phyloP scores from a whole-genome alignment of 345 rosid genomes.

The Ceriops decandra region DNA sequence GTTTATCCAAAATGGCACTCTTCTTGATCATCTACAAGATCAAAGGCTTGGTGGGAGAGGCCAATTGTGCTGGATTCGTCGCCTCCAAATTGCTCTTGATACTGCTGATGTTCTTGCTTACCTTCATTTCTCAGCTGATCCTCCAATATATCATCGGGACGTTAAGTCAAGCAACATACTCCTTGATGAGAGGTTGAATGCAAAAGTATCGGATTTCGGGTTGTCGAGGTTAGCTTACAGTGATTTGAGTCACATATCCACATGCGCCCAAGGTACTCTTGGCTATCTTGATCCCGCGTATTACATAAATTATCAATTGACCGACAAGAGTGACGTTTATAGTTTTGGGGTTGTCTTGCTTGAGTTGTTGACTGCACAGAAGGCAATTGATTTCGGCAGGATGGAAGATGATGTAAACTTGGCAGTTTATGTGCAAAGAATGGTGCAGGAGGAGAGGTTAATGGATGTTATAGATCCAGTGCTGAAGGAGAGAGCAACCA shows the following conservation, averaged over 20 bases:
- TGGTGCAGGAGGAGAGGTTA: constrained; percentile 39
- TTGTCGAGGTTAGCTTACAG: constrained; percentile 41
- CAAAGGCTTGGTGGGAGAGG: not conserved
- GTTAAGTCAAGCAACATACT: constrained; percentile 54
- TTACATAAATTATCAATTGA: constrained; percentile 40
- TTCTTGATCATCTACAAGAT: constrained; percentile 36
- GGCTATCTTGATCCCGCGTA: constrained; percentile 54
- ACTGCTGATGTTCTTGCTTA: constrained; percentile 45
- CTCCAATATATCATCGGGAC: constrained; percentile 49
- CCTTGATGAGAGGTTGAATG: constrained; percentile 39
- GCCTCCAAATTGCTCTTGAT: constrained; percentile 39
- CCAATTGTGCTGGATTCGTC: constrained; percentile 27
- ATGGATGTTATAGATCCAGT: constrained; percentile 35
- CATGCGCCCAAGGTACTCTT: constrained; percentile 52
- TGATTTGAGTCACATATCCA: constrained; percentile 44
- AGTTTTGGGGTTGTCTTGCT: constrained; percentile 53
- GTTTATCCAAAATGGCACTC: constrained; percentile 37
- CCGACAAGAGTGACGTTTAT: constrained; percentile 54
- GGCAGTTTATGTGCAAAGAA: constrained; percentile 34
- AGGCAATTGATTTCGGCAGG: constrained; percentile 44
- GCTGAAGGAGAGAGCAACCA: constrained; percentile 28
- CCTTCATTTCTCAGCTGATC: constrained; percentile 42
- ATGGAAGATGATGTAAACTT: constrained; percentile 44
- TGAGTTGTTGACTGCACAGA: constrained; percentile 43
- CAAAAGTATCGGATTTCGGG: constrained; percentile 52